Conservation (phyloP, 163 green algal species). For the Chlamydomonas reinhardtii region DNA sequence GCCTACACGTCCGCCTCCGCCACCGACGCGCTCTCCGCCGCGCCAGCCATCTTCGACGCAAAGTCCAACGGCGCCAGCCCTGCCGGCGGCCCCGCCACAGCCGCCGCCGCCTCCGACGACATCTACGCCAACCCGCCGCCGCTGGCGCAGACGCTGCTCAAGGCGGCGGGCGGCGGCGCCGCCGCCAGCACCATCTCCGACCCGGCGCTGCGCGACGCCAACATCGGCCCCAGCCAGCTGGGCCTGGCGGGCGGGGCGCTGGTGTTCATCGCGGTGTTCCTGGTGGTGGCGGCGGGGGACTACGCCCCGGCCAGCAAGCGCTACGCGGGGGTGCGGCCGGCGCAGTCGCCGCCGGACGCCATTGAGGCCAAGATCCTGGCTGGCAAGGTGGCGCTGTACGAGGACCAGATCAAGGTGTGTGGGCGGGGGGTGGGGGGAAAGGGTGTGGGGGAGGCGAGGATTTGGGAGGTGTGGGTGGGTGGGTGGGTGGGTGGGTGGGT, state of each 20-base stretch:
- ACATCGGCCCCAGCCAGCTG: constrained; percentile 68
- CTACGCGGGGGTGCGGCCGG: constrained; percentile 58
- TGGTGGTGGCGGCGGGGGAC: constrained; percentile 66
- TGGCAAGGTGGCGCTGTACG: constrained; percentile 44
- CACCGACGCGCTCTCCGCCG: background rate
- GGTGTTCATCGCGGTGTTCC: constrained; percentile 61
- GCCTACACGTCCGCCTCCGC: background rate
- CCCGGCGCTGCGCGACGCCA: constrained; percentile 65
- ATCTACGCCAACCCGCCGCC: constrained; percentile 70
- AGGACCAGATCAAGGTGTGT: constrained; percentile 52
- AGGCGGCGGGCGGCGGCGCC: constrained; percentile 13
- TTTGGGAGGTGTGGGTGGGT: background rate
- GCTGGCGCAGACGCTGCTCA: constrained; percentile 58
- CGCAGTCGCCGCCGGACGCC: constrained; percentile 47
- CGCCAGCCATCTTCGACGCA: constrained; percentile 50
- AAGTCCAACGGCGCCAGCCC: no score
- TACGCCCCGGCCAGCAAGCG: constrained; percentile 49
- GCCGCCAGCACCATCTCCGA: constrained; percentile 65
- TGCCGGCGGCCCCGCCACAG: no score
- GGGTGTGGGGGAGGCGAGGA: background rate
- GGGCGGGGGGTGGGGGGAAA: background rate
- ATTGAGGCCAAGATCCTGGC: constrained; percentile 59
- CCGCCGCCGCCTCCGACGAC: constrained; percentile 24
- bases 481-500: no score
- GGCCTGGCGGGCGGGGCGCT: constrained; percentile 65